Evolutionary conservation across 176 grass and related monocot species (phyloP).

Genomic region (Avena atlantica): DNA sequence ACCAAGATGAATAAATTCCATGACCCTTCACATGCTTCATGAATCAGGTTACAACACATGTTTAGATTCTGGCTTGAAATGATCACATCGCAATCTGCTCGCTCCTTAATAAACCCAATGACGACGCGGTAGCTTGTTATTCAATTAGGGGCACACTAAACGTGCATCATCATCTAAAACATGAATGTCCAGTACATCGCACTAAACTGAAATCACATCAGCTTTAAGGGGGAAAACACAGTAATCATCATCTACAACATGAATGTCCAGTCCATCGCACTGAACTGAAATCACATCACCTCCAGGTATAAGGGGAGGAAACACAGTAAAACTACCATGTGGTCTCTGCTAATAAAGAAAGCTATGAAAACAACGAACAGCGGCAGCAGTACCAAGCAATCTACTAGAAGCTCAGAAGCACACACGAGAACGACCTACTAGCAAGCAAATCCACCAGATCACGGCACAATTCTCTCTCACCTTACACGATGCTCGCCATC

Average conservation of each 20-base stretch:
- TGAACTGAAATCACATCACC: neutral
- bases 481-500: constrained; percentile 87
- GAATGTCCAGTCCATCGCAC: neutral
- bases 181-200: neutral
- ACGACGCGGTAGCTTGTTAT: too few relatives aligned
- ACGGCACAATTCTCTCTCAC: constrained; percentile 33
- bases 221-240: neutral
- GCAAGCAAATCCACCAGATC: neutral
- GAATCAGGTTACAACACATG: neutral
- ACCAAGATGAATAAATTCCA: neutral
- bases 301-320: neutral
- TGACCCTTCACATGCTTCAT: neutral
- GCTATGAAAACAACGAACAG: neutral
- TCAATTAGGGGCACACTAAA: neutral
- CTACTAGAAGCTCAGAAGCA: constrained; percentile 9
- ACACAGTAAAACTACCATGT: too few relatives aligned
- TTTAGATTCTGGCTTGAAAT: neutral
- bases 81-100: neutral
- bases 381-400: neutral
- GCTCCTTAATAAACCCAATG: neutral
- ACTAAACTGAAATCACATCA: neutral
- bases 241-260: neutral
- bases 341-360: neutral
- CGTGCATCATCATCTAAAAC: neutral
- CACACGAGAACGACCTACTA: neutral